Base-by-base conservation (phyloP, 768 basidiomycete genomes). In the Erythrobasidium yunnanense region DNA sequence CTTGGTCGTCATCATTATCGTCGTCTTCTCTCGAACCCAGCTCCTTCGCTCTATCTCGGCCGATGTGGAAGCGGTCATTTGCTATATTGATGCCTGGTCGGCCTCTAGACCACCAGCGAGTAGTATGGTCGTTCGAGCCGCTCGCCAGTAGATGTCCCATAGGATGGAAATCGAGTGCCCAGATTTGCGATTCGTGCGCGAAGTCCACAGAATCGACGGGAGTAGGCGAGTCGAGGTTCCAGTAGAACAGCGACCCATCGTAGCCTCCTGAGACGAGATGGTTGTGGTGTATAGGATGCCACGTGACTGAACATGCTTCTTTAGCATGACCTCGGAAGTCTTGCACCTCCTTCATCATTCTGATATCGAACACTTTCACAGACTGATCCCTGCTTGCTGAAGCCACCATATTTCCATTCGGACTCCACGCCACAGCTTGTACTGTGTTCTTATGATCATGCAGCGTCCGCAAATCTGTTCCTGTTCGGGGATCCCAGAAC, bases 361-460 rank as follows among this genome's bases (percentile, higher is more conserved):
- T 85, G 70, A 99, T 96, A 74, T 99, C 95, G 73, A 96, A 99
- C 11, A 99, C 87, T 32, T 92, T 86, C 35, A 96, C 85, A 13
- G 88, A 87, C 73, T 92, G 90, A 74, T 99, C 95, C 47, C 95
- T 83, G 17, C 90, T 92, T 4, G 90, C 95, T 63, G 90, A 92
- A 18, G 92, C 93, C 17, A 97, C 84, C 45, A 91, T 80, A 75
- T 95, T 87, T 4, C 95, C 95, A 69, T 93, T 88, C 0, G 91
- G 90, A 33, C 87, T 90, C 93, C 93, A 99, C 15, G 85, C 80
- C 6, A 90, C 79, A 0, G 90, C 87, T 76, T 97, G 92, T 46
- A 99, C 85, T 0, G 91, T 95, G 71, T 95, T 93, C 79, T 97
- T 96, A 77, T 97, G 95, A 65, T 90, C 86, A 74, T 96, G 91